Evolutionary conservation across 352 stramenopile genomes (phyloP), one percentile per base, ranked within the genome.

Genomic region (Globisporangium iwayamae): DNA sequence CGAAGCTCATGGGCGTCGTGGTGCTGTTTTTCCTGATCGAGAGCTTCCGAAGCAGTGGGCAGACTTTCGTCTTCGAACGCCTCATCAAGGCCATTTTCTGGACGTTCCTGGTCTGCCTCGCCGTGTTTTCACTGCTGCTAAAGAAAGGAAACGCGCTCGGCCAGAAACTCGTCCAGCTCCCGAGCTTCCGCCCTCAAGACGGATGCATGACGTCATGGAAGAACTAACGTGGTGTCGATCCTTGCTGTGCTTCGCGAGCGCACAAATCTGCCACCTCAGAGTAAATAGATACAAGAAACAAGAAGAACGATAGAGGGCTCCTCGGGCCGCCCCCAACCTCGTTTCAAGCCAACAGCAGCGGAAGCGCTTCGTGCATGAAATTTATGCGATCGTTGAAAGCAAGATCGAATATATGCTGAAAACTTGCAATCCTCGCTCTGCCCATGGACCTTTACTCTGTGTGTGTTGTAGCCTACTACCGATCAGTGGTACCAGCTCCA

Each of bases 131-230:
- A 7, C 60, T 89, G 39, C 71, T 94, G 52, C 70, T 94, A 11
- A 93, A 93, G 67, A 94, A 93, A 57, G 87, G 87, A 51, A 85
- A 83, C 52, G 69, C 72, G 6, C 32, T 93, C 18, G 85, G 85
- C 47, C 61, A 87, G 65, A 83, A 76, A 52, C 71, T 96, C 32
- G 87, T 92, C 50, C 79, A 75, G 34, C 69, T 85, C 46, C 85
- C 85, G 59, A 73, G 68, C 34, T 63, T 94, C 13, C 74, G 85
- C 8, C 85, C 85, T 13, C 79, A 92, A 62, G 79, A 94, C 38
- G 85, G 84, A 22, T 96, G 79, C 62, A 83, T 82, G 83, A 85
- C 82, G n/a, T 68, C 74, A 36, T 91, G 79, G 80, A 89, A 90
- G 67, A 79, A 74, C 57, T 89, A 83, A 39, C 8, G 16, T 13